Conservation (phyloP, 179 eudicot genomes). For the Kewa caespitosa region DNA sequence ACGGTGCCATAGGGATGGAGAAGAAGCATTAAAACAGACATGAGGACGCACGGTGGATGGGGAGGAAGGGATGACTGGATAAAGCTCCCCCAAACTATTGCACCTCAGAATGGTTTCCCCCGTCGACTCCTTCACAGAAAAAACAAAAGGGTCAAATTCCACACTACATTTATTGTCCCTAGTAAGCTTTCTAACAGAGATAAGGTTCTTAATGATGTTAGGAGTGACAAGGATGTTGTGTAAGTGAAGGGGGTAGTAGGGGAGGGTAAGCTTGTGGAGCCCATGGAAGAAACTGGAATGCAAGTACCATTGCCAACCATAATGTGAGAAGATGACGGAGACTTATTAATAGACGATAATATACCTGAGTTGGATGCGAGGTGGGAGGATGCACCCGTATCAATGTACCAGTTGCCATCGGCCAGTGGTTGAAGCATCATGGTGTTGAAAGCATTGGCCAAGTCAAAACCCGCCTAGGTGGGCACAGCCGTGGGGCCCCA, state of each 20-base stretch:
- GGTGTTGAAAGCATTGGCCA: neutral
- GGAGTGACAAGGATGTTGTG: neutral
- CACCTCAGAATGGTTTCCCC: neutral
- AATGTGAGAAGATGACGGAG: neutral
- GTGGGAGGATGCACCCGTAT: neutral
- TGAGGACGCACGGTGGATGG: neutral
- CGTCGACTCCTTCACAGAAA: constrained; percentile 14
- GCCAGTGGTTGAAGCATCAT: neutral
- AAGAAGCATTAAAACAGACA: neutral
- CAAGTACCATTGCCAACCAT: neutral
- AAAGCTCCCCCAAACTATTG: neutral
- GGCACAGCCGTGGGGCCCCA: neutral
- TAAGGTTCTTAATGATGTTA: neutral
- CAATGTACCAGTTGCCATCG: neutral
- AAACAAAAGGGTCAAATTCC: constrained; percentile 3
- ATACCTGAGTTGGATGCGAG: neutral
- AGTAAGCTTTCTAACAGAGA: neutral
- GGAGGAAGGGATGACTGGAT: neutral
- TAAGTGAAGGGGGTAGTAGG: neutral
- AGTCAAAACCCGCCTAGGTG: neutral
- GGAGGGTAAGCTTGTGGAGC: neutral
- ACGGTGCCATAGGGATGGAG: neutral
- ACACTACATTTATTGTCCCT: neutral
- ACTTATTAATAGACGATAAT: neutral
- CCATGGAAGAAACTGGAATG: neutral